phyloP scores from a whole-genome alignment of 2,329 filamentous ascomycete genomes.

The Helotiales sp. region DNA sequence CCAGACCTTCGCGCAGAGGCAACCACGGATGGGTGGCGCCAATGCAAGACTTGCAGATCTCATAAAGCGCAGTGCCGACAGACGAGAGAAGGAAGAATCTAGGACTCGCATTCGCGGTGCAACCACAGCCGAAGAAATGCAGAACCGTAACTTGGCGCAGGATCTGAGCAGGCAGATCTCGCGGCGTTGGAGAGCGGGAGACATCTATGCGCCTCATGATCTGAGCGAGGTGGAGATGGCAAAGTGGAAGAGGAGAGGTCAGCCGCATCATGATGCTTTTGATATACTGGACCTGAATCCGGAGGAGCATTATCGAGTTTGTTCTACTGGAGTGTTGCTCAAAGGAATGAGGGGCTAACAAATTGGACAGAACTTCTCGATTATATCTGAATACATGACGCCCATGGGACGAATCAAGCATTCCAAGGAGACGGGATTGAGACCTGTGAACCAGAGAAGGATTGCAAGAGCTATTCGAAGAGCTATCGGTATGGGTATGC shows the following conservation, averaged over 20 bases:
- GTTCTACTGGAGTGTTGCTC: slow-evolving; percentile 35
- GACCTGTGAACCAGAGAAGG: slow-evolving; percentile 88
- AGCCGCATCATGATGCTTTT: slow-evolving; percentile 70
- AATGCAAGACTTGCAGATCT: neutral
- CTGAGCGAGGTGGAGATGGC: slow-evolving; percentile 76
- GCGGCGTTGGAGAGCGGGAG: slow-evolving; percentile 75
- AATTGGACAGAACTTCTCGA: slow-evolving; percentile 77
- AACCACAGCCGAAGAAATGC: neutral
- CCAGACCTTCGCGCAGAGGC: neutral
- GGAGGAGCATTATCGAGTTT: slow-evolving; percentile 83
- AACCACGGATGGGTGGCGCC: neutral
- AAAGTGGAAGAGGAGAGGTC: slow-evolving; percentile 72
- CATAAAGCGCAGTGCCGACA: neutral
- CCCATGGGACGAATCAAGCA: slow-evolving; percentile 84
- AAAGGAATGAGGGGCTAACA: slow-evolving; percentile 4
- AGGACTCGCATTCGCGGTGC: neutral
- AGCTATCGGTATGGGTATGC: slow-evolving; percentile 85
- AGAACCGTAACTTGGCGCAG: slow-evolving; percentile 27
- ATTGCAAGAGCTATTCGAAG: slow-evolving; percentile 91
- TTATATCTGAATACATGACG: slow-evolving; percentile 89
- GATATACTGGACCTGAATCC: slow-evolving; percentile 82
- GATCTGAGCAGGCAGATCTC: slow-evolving; percentile 68
- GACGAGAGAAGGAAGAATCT: no score
- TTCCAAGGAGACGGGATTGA: slow-evolving; percentile 75
- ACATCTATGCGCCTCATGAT: slow-evolving; percentile 91